Evolutionary conservation across 1,284 basidiomycete genomes (phyloP).

Genomic region (Pseudozyma sp.): DNA sequence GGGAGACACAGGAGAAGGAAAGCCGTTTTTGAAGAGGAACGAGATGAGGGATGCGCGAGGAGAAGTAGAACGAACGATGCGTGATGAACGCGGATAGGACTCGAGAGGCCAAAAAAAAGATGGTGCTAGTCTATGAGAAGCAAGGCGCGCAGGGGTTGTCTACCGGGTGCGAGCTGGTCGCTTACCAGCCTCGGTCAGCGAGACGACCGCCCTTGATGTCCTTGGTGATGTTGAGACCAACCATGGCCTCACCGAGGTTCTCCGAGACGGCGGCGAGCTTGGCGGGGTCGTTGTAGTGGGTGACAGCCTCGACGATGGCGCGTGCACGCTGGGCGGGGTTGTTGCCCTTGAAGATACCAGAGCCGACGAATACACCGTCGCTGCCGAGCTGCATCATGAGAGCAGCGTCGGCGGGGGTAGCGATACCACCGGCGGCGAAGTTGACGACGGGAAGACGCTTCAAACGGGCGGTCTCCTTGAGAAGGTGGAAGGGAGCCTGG

Average conservation of each 20-base stretch:
- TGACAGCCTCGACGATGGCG: slow-evolving; percentile 98
- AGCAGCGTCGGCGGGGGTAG: slow-evolving; percentile 96
- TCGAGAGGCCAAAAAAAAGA: background rate
- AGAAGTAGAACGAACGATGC: background rate
- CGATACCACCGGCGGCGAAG: slow-evolving; percentile 85
- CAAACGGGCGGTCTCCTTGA: slow-evolving; percentile 93
- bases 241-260: slow-evolving; percentile 89
- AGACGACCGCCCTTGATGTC: slow-evolving; percentile 66
- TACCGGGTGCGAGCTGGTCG: background rate
- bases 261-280: slow-evolving; percentile 79
- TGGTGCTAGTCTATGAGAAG: slow-evolving; percentile 1
- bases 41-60: slow-evolving; percentile 3
- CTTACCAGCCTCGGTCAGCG: slow-evolving; percentile 64
- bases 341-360: slow-evolving; percentile 74
- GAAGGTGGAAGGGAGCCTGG: slow-evolving; percentile 93
- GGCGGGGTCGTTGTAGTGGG: slow-evolving; percentile 77
- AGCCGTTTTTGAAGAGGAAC: background rate
- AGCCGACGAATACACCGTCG: slow-evolving; percentile 80
- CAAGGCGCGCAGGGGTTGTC: background rate
- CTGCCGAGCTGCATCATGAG: slow-evolving; percentile 99
- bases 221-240: slow-evolving; percentile 80
- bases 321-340: slow-evolving; percentile 93
- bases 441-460: slow-evolving; percentile 90
- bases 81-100: slow-evolving; percentile 18
- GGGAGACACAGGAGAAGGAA: background rate